A percentile compares a stretch with the other conserved stretches of the same genome.
phyloP scores from a whole-genome alignment of 176 grass and related monocot genomes.

The Lolium multiflorum region DNA sequence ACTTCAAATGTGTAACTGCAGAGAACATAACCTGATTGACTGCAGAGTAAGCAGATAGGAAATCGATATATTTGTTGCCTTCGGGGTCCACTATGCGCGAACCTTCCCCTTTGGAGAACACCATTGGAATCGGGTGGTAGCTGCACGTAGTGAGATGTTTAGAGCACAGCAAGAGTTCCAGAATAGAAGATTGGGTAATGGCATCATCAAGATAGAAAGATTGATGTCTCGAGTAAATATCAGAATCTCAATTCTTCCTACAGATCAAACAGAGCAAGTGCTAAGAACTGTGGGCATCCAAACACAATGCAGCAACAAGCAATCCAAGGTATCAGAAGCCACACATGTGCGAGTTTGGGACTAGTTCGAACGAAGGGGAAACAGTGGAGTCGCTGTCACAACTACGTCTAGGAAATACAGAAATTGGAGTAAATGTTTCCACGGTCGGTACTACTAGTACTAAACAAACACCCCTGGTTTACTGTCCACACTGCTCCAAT shows the following conservation, averaged over 20 bases:
- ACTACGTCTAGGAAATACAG: not conserved
- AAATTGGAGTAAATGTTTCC: not conserved
- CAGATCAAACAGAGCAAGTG: not conserved
- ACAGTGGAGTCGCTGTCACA: not conserved
- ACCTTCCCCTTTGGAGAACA: slow-evolving; percentile 88
- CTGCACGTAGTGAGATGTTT: slow-evolving; percentile 46
- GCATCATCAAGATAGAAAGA: not conserved
- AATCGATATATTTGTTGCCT: slow-evolving; percentile 97
- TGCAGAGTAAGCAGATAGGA: slow-evolving; percentile 95
- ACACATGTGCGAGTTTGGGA: not conserved
- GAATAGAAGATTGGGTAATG: not conserved
- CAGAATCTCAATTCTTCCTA: no score
- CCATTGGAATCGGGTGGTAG: slow-evolving; percentile 94
- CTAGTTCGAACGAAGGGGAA: not conserved
- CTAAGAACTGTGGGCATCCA: not conserved
- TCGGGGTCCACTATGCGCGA: slow-evolving; percentile 84
- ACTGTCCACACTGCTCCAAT: not conserved
- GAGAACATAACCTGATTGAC: slow-evolving; percentile 78
- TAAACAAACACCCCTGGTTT: not conserved
- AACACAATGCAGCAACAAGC: not conserved
- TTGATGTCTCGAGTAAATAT: no score
- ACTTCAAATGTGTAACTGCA: not conserved
- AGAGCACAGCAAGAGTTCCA: not conserved
- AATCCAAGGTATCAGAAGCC: not conserved
- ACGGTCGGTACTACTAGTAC: not conserved